Evolutionary conservation across 2,329 filamentous ascomycete genomes (phyloP).

Genomic region (Neonectria faginata): DNA sequence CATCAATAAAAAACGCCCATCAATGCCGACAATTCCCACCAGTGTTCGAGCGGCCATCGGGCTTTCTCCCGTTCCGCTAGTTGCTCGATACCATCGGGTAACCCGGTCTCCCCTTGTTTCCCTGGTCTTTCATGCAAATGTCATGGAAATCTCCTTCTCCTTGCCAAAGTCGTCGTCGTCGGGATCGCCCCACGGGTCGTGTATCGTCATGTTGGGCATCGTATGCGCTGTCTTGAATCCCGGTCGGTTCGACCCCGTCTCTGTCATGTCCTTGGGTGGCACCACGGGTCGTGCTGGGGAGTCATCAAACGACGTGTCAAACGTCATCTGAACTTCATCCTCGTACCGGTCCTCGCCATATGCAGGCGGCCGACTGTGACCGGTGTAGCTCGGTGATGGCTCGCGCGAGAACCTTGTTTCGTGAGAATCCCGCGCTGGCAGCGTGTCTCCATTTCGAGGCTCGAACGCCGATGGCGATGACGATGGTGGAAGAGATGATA

Average conservation of each 20-base stretch:
- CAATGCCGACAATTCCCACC: conserved; percentile 16
- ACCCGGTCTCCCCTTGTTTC: conserved; percentile 11
- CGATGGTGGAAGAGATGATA: conserved; percentile 52
- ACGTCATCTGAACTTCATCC: conserved; percentile 75
- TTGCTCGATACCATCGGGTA: neutral
- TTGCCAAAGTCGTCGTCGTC: conserved; percentile 76
- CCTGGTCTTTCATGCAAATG: conserved; percentile 71
- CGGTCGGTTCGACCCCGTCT: conserved; percentile 41
- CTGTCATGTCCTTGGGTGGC: conserved; percentile 46
- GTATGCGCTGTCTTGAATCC: conserved; percentile 57
- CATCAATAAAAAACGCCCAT: conserved; percentile 26
- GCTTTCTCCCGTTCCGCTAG: neutral
- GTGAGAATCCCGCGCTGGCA: conserved; percentile 40
- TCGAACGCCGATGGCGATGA: conserved; percentile 40
- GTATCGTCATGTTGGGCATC: conserved; percentile 61
- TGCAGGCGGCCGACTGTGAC: conserved; percentile 32
- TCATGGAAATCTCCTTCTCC: conserved; percentile 83
- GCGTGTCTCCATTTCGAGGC: conserved; percentile 32
- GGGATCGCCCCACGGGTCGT: conserved; percentile 78
- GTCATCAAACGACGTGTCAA: conserved; percentile 72
- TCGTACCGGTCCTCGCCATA: conserved; percentile 52
- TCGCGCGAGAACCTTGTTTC: conserved; percentile 40
- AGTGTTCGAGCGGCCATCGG: neutral
- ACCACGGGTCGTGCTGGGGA: conserved; percentile 40
- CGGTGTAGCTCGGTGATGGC: conserved; percentile 41